Conservation (phyloP, 345 rosid genomes). For the Rhodomyrtus tomentosa region DNA sequence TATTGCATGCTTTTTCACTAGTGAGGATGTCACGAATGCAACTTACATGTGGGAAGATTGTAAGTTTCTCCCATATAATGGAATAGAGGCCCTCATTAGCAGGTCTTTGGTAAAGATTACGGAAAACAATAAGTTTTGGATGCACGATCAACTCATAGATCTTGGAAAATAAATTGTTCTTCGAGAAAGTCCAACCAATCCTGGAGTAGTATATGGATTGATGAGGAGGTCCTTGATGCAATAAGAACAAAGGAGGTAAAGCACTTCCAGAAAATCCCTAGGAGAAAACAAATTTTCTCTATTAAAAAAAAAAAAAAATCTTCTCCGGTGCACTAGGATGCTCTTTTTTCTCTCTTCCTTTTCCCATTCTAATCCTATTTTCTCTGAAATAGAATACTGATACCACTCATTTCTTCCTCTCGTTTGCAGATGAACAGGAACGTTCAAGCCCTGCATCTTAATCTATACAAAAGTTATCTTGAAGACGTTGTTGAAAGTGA, state of each 20-base stretch:
- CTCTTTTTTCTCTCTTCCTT: neutral
- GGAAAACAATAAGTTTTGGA: neutral
- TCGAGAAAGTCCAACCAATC: neutral
- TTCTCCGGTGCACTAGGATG: rapidly evolving
- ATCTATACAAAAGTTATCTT: neutral
- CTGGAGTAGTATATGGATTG: neutral
- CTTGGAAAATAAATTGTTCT: neutral
- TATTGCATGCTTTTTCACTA: neutral
- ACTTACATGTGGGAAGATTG: neutral
- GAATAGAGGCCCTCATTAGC: neutral
- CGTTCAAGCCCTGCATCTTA: neutral
- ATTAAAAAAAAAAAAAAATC: neutral
- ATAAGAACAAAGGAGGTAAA: neutral
- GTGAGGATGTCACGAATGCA: neutral
- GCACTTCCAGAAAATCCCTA: too few relatives aligned
- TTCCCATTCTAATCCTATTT: neutral
- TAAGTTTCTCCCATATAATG: neutral
- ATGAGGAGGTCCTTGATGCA: neutral
- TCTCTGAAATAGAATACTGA: neutral
- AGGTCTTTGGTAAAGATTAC: neutral
- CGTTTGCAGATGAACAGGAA: neutral
- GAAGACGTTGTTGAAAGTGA: neutral
- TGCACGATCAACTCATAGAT: neutral
- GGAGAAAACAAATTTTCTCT: too few relatives aligned
- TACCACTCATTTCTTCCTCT: neutral